phyloP scores from a whole-genome alignment of 306 rosid species.

The Geum urbanum region DNA sequence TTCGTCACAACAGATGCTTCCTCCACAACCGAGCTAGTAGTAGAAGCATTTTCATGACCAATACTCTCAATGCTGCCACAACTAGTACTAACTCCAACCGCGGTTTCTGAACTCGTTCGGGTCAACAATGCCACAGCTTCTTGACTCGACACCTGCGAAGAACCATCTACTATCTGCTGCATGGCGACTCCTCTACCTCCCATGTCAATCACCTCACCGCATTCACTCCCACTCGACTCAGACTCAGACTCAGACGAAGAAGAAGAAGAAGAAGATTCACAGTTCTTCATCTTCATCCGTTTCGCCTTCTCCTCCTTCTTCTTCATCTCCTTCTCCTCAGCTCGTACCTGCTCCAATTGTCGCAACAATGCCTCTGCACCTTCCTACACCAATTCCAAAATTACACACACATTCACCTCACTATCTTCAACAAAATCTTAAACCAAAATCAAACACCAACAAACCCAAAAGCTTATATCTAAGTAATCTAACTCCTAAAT shows the following conservation, averaged over 20 bases:
- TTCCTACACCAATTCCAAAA: constrained; percentile 32
- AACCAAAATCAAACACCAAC: background rate
- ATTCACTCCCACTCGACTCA: constrained; percentile 65
- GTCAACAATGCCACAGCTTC: constrained; percentile 18
- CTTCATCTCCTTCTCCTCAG: constrained; percentile 59
- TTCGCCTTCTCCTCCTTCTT: constrained; percentile 48
- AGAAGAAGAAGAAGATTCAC: constrained; percentile 45
- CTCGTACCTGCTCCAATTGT: constrained; percentile 48
- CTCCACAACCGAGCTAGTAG: constrained; percentile 6
- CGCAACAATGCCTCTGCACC: constrained; percentile 40
- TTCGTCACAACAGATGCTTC: constrained; percentile 30
- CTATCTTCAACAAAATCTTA: background rate
- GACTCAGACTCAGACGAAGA: constrained; percentile 53
- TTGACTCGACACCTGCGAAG: constrained; percentile 11
- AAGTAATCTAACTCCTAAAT: too few species aligned
- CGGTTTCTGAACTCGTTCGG: constrained; percentile 9
- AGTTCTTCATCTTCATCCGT: constrained; percentile 30
- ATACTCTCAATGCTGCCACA: constrained; percentile 11
- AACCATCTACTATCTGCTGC: constrained; percentile 20
- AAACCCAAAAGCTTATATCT: too few species aligned
- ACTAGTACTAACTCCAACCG: constrained; percentile 23
- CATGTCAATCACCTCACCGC: constrained; percentile 46
- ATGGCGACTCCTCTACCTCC: constrained; percentile 18
- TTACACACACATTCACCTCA: background rate
- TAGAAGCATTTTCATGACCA: constrained; percentile 11